These are phyloP conservation scores for Moesziomyces sp. DNA, from an alignment of 1,284 basidiomycete genomes.

Conservation along the genomic window DNA sequence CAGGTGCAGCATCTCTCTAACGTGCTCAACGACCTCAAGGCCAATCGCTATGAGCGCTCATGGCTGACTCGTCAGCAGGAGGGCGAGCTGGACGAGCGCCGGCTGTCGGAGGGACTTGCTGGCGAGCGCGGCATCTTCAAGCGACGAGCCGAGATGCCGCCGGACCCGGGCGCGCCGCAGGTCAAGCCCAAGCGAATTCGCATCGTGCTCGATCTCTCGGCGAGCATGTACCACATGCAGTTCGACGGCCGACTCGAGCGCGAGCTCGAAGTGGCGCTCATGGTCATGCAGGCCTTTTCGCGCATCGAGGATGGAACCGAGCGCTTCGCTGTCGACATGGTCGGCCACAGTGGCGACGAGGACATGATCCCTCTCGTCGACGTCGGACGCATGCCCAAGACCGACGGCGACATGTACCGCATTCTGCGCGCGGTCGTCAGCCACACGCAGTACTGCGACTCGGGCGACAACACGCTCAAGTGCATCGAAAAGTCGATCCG, in stretches of 20 bases:
- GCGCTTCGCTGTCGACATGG: slow-evolving; percentile 66
- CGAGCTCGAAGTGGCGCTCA: slow-evolving; percentile 62
- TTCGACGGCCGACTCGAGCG: slow-evolving; percentile 64
- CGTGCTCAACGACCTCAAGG: slow-evolving; percentile 66
- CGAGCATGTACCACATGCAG: slow-evolving; percentile 66
- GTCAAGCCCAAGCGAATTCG: slow-evolving; percentile 69
- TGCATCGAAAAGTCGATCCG: slow-evolving; percentile 53
- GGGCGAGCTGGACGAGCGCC: slow-evolving; percentile 68
- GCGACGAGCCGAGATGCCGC: slow-evolving; percentile 61
- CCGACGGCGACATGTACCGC: slow-evolving; percentile 61
- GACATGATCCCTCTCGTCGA: slow-evolving; percentile 63
- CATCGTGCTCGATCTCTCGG: slow-evolving; percentile 66
- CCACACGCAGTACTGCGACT: slow-evolving; percentile 60
- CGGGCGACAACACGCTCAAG: slow-evolving; percentile 57
- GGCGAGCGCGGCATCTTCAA: slow-evolving; percentile 68
- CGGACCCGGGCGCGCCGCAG: slow-evolving; percentile 65
- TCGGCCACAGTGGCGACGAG: slow-evolving; percentile 67
- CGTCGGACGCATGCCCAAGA: slow-evolving; percentile 52
- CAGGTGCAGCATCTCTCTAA: slow-evolving; percentile 61
- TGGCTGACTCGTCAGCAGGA: slow-evolving; percentile 68
- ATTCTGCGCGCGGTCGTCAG: slow-evolving; percentile 59
- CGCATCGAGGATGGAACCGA: slow-evolving; percentile 43
- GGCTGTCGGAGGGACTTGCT: slow-evolving; percentile 67
- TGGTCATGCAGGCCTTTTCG: slow-evolving; percentile 68
- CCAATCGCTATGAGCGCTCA: slow-evolving; percentile 67